Conservation (phyloP, 139 green algal species). For the Diplosphaera chodatii region DNA sequence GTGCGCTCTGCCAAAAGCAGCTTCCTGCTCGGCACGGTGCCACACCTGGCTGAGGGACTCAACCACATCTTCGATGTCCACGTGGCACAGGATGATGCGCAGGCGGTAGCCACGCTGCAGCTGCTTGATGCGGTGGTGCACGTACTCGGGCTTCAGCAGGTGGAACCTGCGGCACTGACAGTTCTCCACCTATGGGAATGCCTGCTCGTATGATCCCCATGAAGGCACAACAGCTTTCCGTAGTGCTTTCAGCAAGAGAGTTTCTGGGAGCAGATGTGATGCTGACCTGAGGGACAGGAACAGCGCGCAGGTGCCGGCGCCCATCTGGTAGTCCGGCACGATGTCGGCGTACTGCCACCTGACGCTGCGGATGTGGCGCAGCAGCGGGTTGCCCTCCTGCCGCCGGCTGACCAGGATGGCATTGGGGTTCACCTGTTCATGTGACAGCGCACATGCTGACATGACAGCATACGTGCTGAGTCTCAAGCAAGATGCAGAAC, state of each 20-base stretch:
- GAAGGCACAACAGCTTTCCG: too few relatives aligned
- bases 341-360: conserved; percentile 76
- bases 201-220: too few relatives aligned
- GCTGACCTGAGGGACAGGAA: conserved; percentile 73
- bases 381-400: conserved; percentile 85
- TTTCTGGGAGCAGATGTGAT: too few relatives aligned
- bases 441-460: background rate
- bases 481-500: too few relatives aligned
- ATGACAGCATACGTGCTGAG: too few relatives aligned
- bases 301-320: conserved; percentile 47
- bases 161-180: conserved; percentile 92
- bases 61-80: conserved; percentile 82
- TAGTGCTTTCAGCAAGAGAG: conserved; percentile 6
- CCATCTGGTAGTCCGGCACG: conserved; percentile 77
- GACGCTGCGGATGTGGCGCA: conserved; percentile 81
- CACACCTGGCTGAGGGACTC: conserved; percentile 56
- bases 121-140: conserved; percentile 74
- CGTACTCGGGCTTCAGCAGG: conserved; percentile 88
- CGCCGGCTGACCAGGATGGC: conserved; percentile 63
- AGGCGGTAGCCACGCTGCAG: conserved; percentile 70
- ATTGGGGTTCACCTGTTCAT: conserved; percentile 32
- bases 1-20: too few relatives aligned
- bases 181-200: too few relatives aligned
- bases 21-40: too few relatives aligned
- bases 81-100: conserved; percentile 72